Percentiles rank a stretch among this genome's conserved stretches.
Conservation (phyloP, 1,284 basidiomycete species). For the Sutorius eximius region DNA sequence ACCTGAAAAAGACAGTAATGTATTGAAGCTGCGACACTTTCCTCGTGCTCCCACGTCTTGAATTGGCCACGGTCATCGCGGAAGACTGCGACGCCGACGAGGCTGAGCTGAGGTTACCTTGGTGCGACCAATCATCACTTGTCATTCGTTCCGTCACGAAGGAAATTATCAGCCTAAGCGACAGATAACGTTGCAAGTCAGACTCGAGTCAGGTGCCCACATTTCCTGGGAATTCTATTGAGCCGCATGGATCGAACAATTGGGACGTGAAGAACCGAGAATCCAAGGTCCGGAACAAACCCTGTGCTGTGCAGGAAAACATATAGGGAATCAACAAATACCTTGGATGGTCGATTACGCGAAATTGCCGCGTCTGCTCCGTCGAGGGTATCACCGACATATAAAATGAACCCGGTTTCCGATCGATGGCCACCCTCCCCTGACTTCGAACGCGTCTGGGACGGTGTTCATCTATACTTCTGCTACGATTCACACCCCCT, state of each 20-base stretch:
- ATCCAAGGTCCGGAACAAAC: conserved; percentile 1
- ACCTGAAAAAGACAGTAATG: conserved; percentile 16
- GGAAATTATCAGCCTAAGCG: conserved; percentile 1
- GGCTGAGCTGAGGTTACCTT: conserved; percentile 10
- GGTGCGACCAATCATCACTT: conserved; percentile 17
- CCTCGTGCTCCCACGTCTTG: background rate
- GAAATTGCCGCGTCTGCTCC: conserved; percentile 24
- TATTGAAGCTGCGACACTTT: background rate
- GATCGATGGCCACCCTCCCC: conserved; percentile 20
- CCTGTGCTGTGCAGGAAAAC: conserved; percentile 15
- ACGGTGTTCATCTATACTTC: conserved; percentile 25
- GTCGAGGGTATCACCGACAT: conserved; percentile 24
- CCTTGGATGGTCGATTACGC: conserved; percentile 24
- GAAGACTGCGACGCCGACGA: conserved; percentile 8
- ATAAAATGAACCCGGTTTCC: conserved; percentile 24
- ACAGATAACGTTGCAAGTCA: conserved; percentile 12
- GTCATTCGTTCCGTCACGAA: conserved; percentile 11
- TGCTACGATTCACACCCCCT: conserved; percentile 17
- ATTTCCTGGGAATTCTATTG: conserved; percentile 14
- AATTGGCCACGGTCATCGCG: conserved; percentile 30
- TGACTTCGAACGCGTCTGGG: conserved; percentile 22
- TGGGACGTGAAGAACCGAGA: conserved; percentile 7
- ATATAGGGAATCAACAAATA: background rate
- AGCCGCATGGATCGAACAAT: conserved; percentile 23
- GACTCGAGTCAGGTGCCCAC: conserved; percentile 14